Conservation (phyloP, 495 filamentous ascomycete species). For the Penicillium psychrofluorescens region DNA sequence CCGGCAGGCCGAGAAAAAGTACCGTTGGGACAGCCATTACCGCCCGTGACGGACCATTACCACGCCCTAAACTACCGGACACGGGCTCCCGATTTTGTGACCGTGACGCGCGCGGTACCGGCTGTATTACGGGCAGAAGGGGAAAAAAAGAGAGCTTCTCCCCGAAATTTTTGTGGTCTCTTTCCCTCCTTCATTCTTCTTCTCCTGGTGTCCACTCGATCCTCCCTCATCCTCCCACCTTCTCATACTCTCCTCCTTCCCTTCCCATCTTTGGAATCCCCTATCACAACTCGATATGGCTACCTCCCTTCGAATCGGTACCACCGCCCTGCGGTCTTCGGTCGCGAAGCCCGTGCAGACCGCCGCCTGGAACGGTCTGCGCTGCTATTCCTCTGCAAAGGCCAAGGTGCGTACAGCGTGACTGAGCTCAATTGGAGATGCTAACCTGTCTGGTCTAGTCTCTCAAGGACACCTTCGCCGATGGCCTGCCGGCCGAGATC, state of each 20-base stretch:
- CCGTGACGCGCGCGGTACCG: conserved; percentile 21
- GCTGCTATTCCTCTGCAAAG: conserved; percentile 84
- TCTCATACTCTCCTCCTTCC: conserved; percentile 16
- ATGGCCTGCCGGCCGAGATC: conserved; percentile 87
- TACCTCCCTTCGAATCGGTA: conserved; percentile 68
- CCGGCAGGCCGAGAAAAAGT: conserved; percentile 18
- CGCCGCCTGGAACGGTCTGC: conserved; percentile 70
- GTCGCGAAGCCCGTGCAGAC: conserved; percentile 56
- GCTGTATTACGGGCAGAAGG: conserved; percentile 34
- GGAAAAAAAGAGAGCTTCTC: conserved; percentile 11
- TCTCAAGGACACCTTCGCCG: conserved; percentile 97
- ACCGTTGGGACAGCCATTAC: conserved; percentile 17
- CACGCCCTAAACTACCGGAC: background rate
- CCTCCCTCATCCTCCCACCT: too few species aligned
- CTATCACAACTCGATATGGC: conserved; percentile 47
- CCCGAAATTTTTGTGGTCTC: too few species aligned
- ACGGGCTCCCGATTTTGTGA: conserved; percentile 15
- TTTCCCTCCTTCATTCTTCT: too few species aligned
- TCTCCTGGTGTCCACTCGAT: too few species aligned
- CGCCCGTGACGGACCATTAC: background rate
- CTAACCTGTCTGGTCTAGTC: conserved; percentile 49
- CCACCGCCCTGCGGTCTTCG: conserved; percentile 64
- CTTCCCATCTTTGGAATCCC: conserved; percentile 17
- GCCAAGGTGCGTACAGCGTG: conserved; percentile 55
- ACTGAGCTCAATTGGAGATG: conserved; percentile 12